Conservation (phyloP, 768 basidiomycete species). For the Suillus subluteus region DNA sequence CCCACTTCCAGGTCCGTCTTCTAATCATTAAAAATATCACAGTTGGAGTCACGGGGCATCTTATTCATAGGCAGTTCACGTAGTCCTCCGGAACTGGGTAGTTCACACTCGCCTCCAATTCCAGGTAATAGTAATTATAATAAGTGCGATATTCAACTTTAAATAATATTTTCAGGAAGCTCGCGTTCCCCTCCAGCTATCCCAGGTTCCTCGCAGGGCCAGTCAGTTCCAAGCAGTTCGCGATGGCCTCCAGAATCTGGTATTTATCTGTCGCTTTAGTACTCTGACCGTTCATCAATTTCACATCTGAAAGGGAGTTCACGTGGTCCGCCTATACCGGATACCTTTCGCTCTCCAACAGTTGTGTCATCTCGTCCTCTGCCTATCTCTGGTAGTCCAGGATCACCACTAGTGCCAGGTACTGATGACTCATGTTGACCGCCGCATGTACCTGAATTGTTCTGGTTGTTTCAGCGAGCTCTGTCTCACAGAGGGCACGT, state of each 20-base stretch:
- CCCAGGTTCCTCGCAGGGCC: background rate
- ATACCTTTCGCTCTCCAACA: background rate
- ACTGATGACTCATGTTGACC: background rate
- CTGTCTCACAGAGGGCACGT: slow-evolving; percentile 1
- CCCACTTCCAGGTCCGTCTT: slow-evolving; percentile 6
- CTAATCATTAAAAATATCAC: background rate
- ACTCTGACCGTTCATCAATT: background rate
- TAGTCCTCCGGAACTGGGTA: background rate
- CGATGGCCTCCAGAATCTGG: slow-evolving; percentile 4
- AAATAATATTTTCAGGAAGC: background rate
- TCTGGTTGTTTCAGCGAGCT: background rate
- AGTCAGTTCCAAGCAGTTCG: background rate
- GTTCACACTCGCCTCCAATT: background rate
- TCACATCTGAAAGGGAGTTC: background rate
- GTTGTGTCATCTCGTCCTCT: background rate
- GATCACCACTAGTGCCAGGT: slow-evolving; percentile 1
- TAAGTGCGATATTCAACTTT: background rate
- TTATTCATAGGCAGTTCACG: slow-evolving; percentile 1
- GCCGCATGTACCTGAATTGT: background rate
- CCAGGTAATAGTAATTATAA: slow-evolving; percentile 6
- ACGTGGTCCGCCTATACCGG: background rate
- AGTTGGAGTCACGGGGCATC: background rate
- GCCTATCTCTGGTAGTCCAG: background rate
- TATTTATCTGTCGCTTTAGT: background rate
- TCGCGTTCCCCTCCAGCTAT: background rate